phyloP scores from a whole-genome alignment of 768 basidiomycete genomes.

The Leccinum uliginosum region DNA sequence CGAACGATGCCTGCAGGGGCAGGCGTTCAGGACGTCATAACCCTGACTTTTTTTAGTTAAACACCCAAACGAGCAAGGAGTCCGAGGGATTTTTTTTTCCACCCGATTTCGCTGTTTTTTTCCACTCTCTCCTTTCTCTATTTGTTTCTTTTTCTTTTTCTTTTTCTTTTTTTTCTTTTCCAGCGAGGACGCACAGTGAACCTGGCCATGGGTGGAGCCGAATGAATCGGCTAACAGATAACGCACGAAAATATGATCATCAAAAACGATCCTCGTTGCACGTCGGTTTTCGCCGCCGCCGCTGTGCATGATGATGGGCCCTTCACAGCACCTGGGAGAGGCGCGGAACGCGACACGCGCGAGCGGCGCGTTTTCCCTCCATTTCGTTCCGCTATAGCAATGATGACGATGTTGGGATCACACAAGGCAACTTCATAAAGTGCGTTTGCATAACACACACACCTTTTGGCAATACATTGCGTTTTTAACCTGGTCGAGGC shows the following conservation, averaged over 20 bases:
- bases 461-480: conserved; percentile 10
- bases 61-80: conserved; percentile 6
- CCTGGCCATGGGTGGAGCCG: conserved; percentile 1
- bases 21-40: conserved; percentile 22
- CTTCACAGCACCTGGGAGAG: conserved; percentile 3
- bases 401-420: conserved; percentile 2
- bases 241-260: background rate
- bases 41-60: conserved; percentile 18
- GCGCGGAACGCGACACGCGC: conserved; percentile 13
- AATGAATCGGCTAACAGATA: conserved; percentile 9
- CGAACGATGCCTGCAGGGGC: background rate
- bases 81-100: conserved; percentile 3
- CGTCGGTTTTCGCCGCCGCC: conserved; percentile 5
- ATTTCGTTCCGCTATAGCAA: conserved; percentile 5
- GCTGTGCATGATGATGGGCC: conserved; percentile 11
- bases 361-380: background rate
- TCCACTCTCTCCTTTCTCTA: background rate
- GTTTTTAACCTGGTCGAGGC: conserved; percentile 10
- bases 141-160: background rate
- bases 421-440: conserved; percentile 3
- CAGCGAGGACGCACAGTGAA: background rate
- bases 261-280: conserved; percentile 1
- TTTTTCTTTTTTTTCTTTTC: background rate
- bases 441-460: conserved; percentile 6
- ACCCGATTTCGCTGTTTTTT: background rate